A percentile compares a stretch with the other conserved stretches of the same genome.
Evolutionary conservation across 345 rosid species (phyloP).

Genomic region (rapeseed (Brassica napus)): DNA sequence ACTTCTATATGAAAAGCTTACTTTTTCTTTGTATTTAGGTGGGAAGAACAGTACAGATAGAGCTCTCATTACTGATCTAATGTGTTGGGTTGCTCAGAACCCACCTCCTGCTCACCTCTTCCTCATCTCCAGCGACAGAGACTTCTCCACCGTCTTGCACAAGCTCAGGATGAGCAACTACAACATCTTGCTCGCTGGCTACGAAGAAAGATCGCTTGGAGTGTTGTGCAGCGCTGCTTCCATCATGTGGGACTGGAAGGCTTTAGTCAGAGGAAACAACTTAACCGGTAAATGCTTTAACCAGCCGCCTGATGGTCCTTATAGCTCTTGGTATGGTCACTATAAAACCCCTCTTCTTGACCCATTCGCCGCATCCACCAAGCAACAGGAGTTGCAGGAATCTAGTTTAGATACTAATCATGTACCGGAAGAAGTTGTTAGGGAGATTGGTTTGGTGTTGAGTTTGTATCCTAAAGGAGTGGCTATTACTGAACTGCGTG

Average conservation of each 20-base stretch:
- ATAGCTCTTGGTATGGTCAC: conserved; percentile 91
- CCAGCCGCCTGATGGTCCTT: conserved; percentile 94
- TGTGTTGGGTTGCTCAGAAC: conserved; percentile 80
- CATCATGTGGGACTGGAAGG: conserved; percentile 84
- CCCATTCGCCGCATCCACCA: conserved; percentile 55
- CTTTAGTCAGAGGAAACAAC: conserved; percentile 54
- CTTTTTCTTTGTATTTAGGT: conserved; percentile 43
- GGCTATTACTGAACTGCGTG: conserved; percentile 50
- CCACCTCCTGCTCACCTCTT: conserved; percentile 97
- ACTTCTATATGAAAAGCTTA: too few relatives aligned
- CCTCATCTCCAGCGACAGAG: conserved; percentile 72
- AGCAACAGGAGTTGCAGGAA: conserved; percentile 32
- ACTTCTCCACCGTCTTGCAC: conserved; percentile 66
- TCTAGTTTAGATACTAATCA: conserved; percentile 43
- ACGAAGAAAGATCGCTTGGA: conserved; percentile 40
- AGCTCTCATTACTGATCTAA: conserved; percentile 66
- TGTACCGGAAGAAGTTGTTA: conserved; percentile 51
- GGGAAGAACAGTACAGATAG: conserved; percentile 86
- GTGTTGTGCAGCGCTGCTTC: conserved; percentile 91
- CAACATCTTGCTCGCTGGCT: conserved; percentile 77
- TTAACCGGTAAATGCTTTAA: conserved; percentile 62
- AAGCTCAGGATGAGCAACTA: conserved; percentile 83
- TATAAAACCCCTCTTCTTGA: conserved; percentile 63
- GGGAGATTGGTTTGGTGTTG: conserved; percentile 53
- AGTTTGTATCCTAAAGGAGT: conserved; percentile 58